phyloP scores from a whole-genome alignment of 352 stramenopile species.

The Phytophthora idaei region DNA sequence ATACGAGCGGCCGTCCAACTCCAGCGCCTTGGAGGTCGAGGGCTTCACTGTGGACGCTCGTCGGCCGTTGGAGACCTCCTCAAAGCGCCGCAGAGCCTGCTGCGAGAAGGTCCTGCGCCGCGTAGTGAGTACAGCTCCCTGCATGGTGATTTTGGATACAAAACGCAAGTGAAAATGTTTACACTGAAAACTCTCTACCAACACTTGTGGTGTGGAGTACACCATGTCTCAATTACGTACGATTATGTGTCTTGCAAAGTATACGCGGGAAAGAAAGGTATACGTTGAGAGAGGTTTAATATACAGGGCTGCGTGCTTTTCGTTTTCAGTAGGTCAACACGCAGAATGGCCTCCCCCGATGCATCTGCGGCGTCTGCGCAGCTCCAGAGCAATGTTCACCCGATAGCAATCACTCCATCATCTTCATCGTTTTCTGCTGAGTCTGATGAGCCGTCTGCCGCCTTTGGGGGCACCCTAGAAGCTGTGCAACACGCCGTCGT shows the following conservation, averaged over 20 bases:
- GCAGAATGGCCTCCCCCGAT: constrained; percentile 2
- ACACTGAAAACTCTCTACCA: not conserved
- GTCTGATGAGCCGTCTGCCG: constrained; percentile 1
- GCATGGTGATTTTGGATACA: constrained; percentile 36
- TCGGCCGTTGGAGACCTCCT: constrained; percentile 44
- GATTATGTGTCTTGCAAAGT: constrained; percentile 8
- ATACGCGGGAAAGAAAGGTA: constrained; percentile 15
- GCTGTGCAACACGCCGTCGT: constrained; percentile 8
- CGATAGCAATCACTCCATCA: not conserved
- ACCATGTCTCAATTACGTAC: constrained; percentile 2
- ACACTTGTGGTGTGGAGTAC: not conserved
- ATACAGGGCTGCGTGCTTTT: constrained; percentile 4
- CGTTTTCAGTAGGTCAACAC: constrained; percentile 26
- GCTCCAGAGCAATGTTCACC: not conserved
- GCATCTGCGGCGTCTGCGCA: constrained; percentile 3
- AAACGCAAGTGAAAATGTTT: constrained; percentile 5
- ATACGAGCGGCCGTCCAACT: constrained; percentile 73
- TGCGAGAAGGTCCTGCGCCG: constrained; percentile 62
- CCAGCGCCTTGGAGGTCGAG: constrained; percentile 34
- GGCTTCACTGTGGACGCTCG: constrained; percentile 37
- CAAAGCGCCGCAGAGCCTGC: constrained; percentile 54
- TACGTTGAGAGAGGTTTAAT: constrained; percentile 23
- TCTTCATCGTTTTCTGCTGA: constrained; percentile 4
- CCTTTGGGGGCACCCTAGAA: constrained; percentile 10
- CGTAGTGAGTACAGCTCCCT: constrained; percentile 34